These are phyloP conservation scores for Exophiala bonariae DNA, from an alignment of 2,329 filamentous ascomycete species.

Conservation along the genomic window DNA sequence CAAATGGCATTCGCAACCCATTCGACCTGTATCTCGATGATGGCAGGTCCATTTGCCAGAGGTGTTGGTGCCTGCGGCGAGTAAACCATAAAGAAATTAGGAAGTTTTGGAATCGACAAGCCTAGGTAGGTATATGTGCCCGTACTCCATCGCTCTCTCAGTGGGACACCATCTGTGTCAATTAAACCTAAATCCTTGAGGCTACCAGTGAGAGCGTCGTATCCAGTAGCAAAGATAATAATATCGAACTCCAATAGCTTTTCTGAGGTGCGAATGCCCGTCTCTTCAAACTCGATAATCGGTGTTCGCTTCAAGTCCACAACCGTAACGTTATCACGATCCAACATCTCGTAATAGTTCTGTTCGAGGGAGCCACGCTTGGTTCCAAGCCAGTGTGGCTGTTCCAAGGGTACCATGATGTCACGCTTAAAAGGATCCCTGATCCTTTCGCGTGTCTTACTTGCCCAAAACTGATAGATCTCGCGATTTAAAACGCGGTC, in stretches of 20 bases:
- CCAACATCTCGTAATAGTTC: constrained; percentile 52
- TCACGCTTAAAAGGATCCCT: constrained; percentile 50
- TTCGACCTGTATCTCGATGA: constrained; percentile 55
- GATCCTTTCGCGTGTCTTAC: constrained; percentile 53
- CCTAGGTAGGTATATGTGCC: constrained; percentile 42
- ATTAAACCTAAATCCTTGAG: too few species aligned
- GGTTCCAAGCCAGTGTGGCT: constrained; percentile 55
- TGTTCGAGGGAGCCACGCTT: constrained; percentile 52
- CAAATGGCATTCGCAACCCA: constrained; percentile 51
- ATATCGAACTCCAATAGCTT: constrained; percentile 37
- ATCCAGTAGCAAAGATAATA: constrained; percentile 44
- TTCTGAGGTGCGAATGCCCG: constrained; percentile 40
- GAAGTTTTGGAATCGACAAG: constrained; percentile 39
- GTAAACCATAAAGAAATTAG: constrained; percentile 54
- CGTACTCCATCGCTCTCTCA: constrained; percentile 36
- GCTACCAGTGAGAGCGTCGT: constrained; percentile 39
- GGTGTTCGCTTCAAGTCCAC: constrained; percentile 43
- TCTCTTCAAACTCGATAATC: constrained; percentile 40
- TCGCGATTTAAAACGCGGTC: constrained; percentile 50
- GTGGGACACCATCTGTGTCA: constrained; percentile 32
- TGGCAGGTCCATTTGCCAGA: constrained; percentile 56
- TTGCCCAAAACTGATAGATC: constrained; percentile 57
- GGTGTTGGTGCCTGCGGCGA: constrained; percentile 57
- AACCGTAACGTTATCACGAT: constrained; percentile 43
- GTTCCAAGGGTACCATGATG: constrained; percentile 54